Conservation (phyloP, 257 asterid species). For the Haberlea rhodopensis region DNA sequence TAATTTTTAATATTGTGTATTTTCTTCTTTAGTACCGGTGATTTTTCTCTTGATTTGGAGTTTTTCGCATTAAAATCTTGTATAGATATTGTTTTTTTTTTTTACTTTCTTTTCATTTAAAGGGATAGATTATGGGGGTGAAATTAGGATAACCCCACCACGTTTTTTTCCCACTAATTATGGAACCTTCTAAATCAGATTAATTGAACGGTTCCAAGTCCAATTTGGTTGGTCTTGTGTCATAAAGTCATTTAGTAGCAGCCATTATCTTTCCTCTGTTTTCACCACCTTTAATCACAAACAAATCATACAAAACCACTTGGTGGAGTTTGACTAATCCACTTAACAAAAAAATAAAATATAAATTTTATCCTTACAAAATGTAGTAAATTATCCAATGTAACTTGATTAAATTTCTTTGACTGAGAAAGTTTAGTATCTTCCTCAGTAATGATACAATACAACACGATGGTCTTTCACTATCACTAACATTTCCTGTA, state of each 20-base stretch:
- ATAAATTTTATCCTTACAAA: background rate
- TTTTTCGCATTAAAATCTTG: too few species aligned
- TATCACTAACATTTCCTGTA: background rate
- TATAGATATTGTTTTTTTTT: too few species aligned
- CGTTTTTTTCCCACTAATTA: background rate
- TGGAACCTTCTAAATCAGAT: slow-evolving; percentile 23
- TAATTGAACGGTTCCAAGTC: slow-evolving; percentile 29
- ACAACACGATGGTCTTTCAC: background rate
- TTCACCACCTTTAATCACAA: background rate
- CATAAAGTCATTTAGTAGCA: background rate
- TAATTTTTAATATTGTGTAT: too few species aligned
- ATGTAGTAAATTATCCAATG: background rate
- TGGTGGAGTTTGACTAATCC: too few species aligned
- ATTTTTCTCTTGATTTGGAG: too few species aligned
- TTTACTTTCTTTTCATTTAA: too few species aligned
- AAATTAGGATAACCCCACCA: background rate
- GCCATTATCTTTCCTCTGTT: slow-evolving; percentile 17
- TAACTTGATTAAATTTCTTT: background rate
- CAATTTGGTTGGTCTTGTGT: slow-evolving; percentile 21
- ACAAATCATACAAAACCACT: background rate
- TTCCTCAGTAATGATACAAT: background rate
- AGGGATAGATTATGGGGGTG: too few species aligned
- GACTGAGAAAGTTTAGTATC: too few species aligned
- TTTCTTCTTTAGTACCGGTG: too few species aligned
- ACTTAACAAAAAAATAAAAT: background rate